Base-by-base conservation (phyloP, 352 stramenopile species). In the Phytopythium kandeliae region DNA sequence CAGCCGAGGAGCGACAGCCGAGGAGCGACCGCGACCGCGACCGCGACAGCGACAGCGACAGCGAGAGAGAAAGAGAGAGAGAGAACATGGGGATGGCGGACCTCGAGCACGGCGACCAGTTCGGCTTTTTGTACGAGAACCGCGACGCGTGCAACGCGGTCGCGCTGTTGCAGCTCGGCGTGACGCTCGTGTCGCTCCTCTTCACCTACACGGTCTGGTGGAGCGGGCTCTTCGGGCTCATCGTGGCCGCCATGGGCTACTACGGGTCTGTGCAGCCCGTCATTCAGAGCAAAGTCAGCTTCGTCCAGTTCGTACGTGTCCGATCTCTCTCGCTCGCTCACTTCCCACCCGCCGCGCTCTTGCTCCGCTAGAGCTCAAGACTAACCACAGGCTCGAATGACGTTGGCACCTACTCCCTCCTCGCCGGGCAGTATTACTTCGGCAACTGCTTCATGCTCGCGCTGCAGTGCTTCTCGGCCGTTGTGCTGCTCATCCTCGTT, bases 221-320 rank as follows among this genome's bases (percentile, higher is more conserved):
- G 81, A 72, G 60, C 21, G 78, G 74, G 0, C 74, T 89, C 57
- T 90, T 89, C 51, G 78, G 78, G 19, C 57, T 89, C 42, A 85
- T 92, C 48, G 78, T 92, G 58, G 78, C 81, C 8, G 58, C 70
- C 22, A 88, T 92, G 67, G 81, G 81, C 51, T 92, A 90, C 65
- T 92, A 92, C 46, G 81, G 81, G 34, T 89, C 78, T 6, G 74
- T 87, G 26, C 72, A 89, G 65, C 81, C 81, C 25, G 78, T 90
- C 43, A 85, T 90, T 60, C 81, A 92, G 65, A 89, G 77, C 74
- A 92, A 92, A 85, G 79, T 87, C 54, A 89, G 76, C 76, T 92
- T 92, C 59, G 83, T 92, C 62, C 81, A 92, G 48, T 90, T 92
- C 46, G 79, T 90, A 74, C 62, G 79, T 83, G 24, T 30, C 21